Conservation (phyloP, 1,139 yeast genomes). For the Pichia sp. region DNA sequence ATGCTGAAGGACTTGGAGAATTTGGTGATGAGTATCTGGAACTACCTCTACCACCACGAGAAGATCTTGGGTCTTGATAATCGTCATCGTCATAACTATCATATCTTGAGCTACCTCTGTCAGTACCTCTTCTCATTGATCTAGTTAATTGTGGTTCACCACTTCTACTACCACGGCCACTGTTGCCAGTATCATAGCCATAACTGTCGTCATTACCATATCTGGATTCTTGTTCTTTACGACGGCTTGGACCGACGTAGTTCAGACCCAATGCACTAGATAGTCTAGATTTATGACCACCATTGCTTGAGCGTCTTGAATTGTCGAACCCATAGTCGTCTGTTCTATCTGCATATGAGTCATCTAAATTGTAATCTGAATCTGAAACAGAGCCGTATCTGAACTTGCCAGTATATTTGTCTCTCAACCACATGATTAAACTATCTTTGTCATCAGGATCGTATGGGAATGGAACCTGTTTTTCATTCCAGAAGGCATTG, state of each 20-base stretch:
- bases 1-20: constrained; percentile 2
- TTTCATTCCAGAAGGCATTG: constrained; percentile 62
- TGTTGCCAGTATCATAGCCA: neutral
- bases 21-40: constrained; percentile 9
- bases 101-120: constrained; percentile 16
- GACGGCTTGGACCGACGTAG: constrained; percentile 8
- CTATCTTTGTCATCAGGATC: constrained; percentile 66
- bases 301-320: constrained; percentile 8
- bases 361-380: constrained; percentile 28
- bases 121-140: constrained; percentile 22
- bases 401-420: constrained; percentile 51
- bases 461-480: constrained; percentile 62
- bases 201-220: no score
- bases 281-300: constrained; percentile 6
- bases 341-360: constrained; percentile 17
- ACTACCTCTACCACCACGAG: constrained; percentile 5
- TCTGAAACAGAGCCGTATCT: constrained; percentile 36
- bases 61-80: neutral
- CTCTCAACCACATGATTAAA: constrained; percentile 51
- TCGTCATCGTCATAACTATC: constrained; percentile 8
- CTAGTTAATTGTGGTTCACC: constrained; percentile 14
- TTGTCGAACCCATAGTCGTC: constrained; percentile 21
- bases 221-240: neutral
- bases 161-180: neutral
- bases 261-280: constrained; percentile 10